Percentiles rank a stretch among this genome's conserved stretches.
Conservation (phyloP, 148 eudicot species). For the Pharnaceum exiguum region DNA sequence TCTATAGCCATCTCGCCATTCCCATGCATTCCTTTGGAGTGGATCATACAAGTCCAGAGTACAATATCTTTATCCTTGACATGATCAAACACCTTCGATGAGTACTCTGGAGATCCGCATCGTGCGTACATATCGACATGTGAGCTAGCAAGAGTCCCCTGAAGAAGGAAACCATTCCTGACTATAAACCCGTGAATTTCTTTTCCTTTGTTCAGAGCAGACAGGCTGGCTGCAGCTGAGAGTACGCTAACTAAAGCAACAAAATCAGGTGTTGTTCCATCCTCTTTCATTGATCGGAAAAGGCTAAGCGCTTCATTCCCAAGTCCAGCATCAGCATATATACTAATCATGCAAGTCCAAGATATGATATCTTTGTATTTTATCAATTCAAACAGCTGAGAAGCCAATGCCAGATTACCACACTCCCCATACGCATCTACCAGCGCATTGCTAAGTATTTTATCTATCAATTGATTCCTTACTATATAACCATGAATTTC, state of each 20-base stretch:
- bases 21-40: slow-evolving; percentile 82
- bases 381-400: slow-evolving; percentile 41
- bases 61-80: slow-evolving; percentile 48
- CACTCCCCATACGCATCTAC: slow-evolving; percentile 70
- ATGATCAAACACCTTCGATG: slow-evolving; percentile 49
- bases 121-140: slow-evolving; percentile 83
- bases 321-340: slow-evolving; percentile 52
- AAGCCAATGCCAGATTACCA: slow-evolving; percentile 45
- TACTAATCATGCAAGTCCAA: slow-evolving; percentile 79
- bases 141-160: slow-evolving; percentile 60
- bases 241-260: slow-evolving; percentile 55
- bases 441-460: slow-evolving; percentile 49
- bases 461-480: slow-evolving; percentile 53
- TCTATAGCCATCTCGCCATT: slow-evolving; percentile 44
- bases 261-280: slow-evolving; percentile 52
- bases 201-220: slow-evolving; percentile 70
- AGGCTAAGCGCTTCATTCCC: slow-evolving; percentile 66
- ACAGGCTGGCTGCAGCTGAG: slow-evolving; percentile 60
- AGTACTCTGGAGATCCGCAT: slow-evolving; percentile 59
- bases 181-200: slow-evolving; percentile 75
- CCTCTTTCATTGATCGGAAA: slow-evolving; percentile 38
- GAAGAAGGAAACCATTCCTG: slow-evolving; percentile 44
- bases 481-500: slow-evolving; percentile 64
- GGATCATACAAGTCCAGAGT: slow-evolving; percentile 78
- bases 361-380: slow-evolving; percentile 61